Evolutionary conservation across 441 rosid species (phyloP), one percentile per base, ranked within the genome.

Genomic region (Arabidopsis hybrid): DNA sequence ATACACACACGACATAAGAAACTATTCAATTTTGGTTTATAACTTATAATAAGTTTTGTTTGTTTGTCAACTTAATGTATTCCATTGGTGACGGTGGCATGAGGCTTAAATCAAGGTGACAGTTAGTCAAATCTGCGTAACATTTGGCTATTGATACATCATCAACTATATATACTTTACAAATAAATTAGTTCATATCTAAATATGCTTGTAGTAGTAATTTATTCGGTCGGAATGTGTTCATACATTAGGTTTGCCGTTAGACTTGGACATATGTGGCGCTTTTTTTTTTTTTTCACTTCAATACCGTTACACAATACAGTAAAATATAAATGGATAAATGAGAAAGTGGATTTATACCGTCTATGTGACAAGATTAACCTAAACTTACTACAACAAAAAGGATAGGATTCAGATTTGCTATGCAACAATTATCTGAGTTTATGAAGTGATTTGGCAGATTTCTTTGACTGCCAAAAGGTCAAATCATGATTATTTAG

Each of bases 401-500:
- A 51, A 38, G 36, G 34, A 51, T 38, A 53, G 3, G 49, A 53
- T 8, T 13, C 13, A 35, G 3, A 3, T 14, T 6, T 9, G 18
- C 7, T 51, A 21, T 60, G 29, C 32, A 40, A 51, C 16, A 71
- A 31, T 65, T 3, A 50, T 67, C 7, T 12, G 55, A 16, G 71
- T 63, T 63, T 29, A 64, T 57, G 62, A 69, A 69, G 38, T 34
- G 56, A 72, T 50, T 60, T 53, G 73, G 77, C 70, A 52, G 81
- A 67, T 60, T 67, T 46, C 10, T 66, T 72, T 78, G 77, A 78
- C 81, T 72, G 73, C 7, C 13, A 36, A 78, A 72, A 72, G 65
- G 73, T 72, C 55, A 67, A 72, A 67, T 72, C 65, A 78, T 78
- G 77, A 78, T 78, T 78, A 78, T 38, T 16, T 12, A 38, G 69